Conservation (phyloP, 177 flowering plant genomes). For the Vitis hybrid region DNA sequence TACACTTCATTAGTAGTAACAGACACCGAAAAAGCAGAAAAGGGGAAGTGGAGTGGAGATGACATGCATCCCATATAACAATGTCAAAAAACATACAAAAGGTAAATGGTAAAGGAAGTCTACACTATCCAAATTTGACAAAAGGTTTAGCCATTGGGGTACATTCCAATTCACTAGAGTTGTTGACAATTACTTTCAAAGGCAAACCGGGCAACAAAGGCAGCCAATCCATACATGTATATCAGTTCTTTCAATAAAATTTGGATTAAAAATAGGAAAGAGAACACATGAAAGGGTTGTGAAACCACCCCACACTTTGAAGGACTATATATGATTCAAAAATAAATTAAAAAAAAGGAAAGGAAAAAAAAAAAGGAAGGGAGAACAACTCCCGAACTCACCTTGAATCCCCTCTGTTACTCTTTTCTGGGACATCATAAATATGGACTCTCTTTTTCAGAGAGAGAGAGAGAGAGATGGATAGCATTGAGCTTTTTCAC, state of each 20-base stretch:
- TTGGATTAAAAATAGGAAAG: background rate
- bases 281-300: background rate
- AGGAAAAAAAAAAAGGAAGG: background rate
- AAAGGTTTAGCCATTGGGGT: background rate
- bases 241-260: conserved; percentile 4
- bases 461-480: background rate
- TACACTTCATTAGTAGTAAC: background rate
- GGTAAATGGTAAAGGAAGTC: background rate
- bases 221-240: conserved; percentile 4
- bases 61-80: background rate
- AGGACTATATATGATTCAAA: conserved; percentile 7
- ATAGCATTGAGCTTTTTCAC: background rate
- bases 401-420: conserved; percentile 4
- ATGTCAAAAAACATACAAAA: conserved; percentile 5
- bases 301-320: conserved; percentile 10
- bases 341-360: background rate
- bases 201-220: background rate
- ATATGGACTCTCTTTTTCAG: conserved; percentile 1
- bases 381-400: conserved; percentile 4
- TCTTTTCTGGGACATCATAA: background rate
- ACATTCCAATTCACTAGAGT: background rate
- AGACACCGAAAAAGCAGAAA: background rate
- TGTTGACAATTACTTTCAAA: background rate
- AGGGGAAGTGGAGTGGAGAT: background rate
- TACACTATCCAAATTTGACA: conserved; percentile 3